Evolutionary conservation across 192 early-diverging fungal species (phyloP), one percentile per base, ranked within the genome.

Genomic region (Coemansia sp.): DNA sequence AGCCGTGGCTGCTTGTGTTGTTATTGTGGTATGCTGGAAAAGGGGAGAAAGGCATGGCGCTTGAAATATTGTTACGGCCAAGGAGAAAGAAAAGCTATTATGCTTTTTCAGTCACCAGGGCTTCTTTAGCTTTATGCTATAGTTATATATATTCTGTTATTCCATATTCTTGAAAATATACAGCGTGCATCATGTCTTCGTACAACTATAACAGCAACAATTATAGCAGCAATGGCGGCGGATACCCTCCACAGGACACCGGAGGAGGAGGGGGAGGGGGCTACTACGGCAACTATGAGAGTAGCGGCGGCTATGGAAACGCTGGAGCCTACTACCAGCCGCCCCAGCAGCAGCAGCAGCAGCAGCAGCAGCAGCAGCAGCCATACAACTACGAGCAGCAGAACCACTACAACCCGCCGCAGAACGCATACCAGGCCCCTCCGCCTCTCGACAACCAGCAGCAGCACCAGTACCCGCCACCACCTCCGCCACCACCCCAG

Each of bases 381-480:
- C 52, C 21, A 1, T 23, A 54, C 7, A 58, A n/a, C 15, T 44
- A 40, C 23, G 41, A 67, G 45, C 65, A 56, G 54, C 54, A 64
- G 9, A 72, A 80, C 39, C 68, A 71, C 62, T 60, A 49, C 52
- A 54, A 54, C 4, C 68, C 68, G 12, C 53, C 64, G 6, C 38
- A 40, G n/a, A 40, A 42, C 19, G 65, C 45, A n/a, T 63, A 69
- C 53, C 38, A 43, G 13, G 45, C 44, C 0, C 67, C 58, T 32
- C 49, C 63, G n/a, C 48, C 63, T 26, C 63, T 38, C 11, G 26
- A 19, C 4, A 13, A 67, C 37, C 65, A 57, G 56, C 56, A 57
- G 56, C 56, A 64, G 10, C 71, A 80, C 19, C 66, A 69, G 54
- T 64, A 65, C 12, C 69, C 58, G 9, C 68, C 68, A 18, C 68